A percentile compares a stretch with the other conserved stretches of the same genome.
phyloP scores from a whole-genome alignment of 2,329 filamentous ascomycete species.

The Xylariaceae sp. region DNA sequence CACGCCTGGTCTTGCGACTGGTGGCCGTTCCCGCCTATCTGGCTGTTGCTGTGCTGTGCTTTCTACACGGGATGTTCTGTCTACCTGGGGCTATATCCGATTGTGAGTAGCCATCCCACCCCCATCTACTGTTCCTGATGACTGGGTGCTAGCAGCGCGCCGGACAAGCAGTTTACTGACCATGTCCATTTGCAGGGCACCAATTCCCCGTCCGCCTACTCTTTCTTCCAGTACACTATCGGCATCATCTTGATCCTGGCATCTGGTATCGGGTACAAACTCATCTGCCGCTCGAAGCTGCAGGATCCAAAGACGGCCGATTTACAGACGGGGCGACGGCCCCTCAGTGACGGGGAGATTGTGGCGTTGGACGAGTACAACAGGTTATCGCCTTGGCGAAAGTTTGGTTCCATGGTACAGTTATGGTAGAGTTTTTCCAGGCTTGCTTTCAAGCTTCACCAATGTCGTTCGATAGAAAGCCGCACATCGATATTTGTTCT shows the following conservation, averaged over 20 bases:
- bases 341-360: slow-evolving; percentile 1
- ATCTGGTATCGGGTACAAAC: background rate
- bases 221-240: slow-evolving; percentile 1
- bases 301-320: slow-evolving; percentile 1
- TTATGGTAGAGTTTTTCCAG: slow-evolving; percentile 1
- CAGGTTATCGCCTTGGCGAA: background rate
- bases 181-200: background rate
- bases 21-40: slow-evolving; percentile 1
- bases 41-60: background rate
- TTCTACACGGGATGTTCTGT: background rate
- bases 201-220: background rate
- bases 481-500: too few species aligned
- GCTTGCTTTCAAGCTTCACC: too few species aligned
- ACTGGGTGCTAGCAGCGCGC: too few species aligned
- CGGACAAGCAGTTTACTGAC: too few species aligned
- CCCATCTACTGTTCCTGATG: too few species aligned
- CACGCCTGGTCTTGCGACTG: background rate
- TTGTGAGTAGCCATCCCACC: background rate
- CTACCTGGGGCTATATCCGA: background rate
- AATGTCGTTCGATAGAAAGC: too few species aligned
- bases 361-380: background rate
- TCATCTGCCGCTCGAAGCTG: background rate
- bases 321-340: background rate
- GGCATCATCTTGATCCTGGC: background rate
- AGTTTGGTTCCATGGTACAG: background rate